Evolutionary conservation across 129 eudicot species (phyloP), one percentile per base, ranked within the genome.

Genomic region (Centaurea solstitialis): DNA sequence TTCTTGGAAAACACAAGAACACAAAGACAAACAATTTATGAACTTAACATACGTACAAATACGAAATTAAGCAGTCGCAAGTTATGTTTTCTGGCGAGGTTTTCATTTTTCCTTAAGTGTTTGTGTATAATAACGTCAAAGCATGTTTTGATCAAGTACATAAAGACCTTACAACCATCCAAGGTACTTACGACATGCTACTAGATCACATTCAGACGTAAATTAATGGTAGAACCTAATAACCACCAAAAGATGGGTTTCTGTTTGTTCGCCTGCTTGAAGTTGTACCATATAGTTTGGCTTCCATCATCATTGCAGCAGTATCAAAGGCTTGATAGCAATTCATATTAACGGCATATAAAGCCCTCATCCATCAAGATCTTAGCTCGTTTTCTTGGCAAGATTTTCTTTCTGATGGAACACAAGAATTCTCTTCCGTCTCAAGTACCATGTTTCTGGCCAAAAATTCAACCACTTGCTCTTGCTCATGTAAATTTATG

Each of bases 11-110:
- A 10, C 59, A 53, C 68, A 79, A 33, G 57, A 73, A 75, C 72
- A 74, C 18, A 41, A 81, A 68, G 66, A 74, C 18, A 67, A 79
- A 84, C 79, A 68, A 79, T 73, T 39, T 64, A 67, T 10, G 38
- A 67, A 15, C 13, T 38, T 69, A 53, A 76, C 76, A 76, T 53
- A 57, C 72, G 9, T 30, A 30, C 22, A 23, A 82, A 82, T 18
- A 53, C 43, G 7, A 76, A 50, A 37, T 82, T 64, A 68, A 50
- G n/a, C 22, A 68, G 64, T 81, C 38, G 47, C 64, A 68, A 24
- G 2, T 22, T 81, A 28, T 69, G 47, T 69, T 76, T 50, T 57
- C 37, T 10, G 15, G 24, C n/a, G 21, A 70, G 13, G 72, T 23
- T 77, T 20, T 70, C 53, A 12, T 47, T 35, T 1, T 4, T 15